These are phyloP conservation scores for Cryptococcus sp. DNA, from an alignment of 1,284 basidiomycete species.

Conservation along the genomic window DNA sequence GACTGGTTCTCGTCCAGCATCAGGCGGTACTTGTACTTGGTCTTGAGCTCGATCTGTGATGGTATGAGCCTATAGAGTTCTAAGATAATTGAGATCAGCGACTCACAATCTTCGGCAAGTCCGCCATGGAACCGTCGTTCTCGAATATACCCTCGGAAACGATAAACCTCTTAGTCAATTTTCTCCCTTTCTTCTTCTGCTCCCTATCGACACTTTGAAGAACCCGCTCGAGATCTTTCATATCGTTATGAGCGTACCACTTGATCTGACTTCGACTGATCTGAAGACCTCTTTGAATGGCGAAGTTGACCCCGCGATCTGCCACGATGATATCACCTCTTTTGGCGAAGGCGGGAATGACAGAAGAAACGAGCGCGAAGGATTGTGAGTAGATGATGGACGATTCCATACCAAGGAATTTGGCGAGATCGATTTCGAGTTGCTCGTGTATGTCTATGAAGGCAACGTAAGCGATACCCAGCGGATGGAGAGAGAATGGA, in stretches of 20 bases:
- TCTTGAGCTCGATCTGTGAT: slow-evolving; percentile 82
- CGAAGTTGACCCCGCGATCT: slow-evolving; percentile 89
- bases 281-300: slow-evolving; percentile 96
- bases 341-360: slow-evolving; percentile 97
- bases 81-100: slow-evolving; percentile 20
- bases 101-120: slow-evolving; percentile 83
- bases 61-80: not conserved
- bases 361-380: slow-evolving; percentile 88
- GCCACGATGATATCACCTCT: slow-evolving; percentile 98
- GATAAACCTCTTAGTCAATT: slow-evolving; percentile 89
- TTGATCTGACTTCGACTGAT: slow-evolving; percentile 89
- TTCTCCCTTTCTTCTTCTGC: slow-evolving; percentile 74
- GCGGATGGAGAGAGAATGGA: not conserved
- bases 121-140: slow-evolving; percentile 85
- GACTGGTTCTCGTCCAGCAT: slow-evolving; percentile 94
- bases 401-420: slow-evolving; percentile 84
- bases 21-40: slow-evolving; percentile 92
- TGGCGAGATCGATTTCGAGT: slow-evolving; percentile 83
- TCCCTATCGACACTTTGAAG: slow-evolving; percentile 83
- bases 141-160: slow-evolving; percentile 97
- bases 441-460: slow-evolving; percentile 82
- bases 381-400: slow-evolving; percentile 94
- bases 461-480: not conserved
- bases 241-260: slow-evolving; percentile 96
- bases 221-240: slow-evolving; percentile 85